Evolutionary conservation across 2,329 filamentous ascomycete species (phyloP).

Genomic region (Fusarium acutatum): DNA sequence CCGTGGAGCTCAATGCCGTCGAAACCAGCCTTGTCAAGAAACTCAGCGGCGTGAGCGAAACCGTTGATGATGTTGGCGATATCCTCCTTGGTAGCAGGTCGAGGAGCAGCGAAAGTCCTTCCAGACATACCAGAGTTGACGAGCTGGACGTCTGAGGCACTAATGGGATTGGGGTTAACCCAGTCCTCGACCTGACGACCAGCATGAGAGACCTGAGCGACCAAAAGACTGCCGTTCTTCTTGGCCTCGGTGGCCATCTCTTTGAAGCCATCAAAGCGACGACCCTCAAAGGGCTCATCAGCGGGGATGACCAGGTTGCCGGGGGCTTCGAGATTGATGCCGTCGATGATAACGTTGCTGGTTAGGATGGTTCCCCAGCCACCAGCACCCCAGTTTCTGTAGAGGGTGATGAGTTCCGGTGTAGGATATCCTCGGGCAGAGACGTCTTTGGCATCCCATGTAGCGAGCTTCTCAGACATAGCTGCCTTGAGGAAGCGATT

Average conservation of each 20-base stretch:
- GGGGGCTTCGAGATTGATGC: conserved; percentile 14
- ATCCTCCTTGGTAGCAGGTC: conserved; percentile 23
- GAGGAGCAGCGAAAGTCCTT: conserved; percentile 44
- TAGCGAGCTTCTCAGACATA: conserved; percentile 25
- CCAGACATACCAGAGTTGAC: conserved; percentile 64
- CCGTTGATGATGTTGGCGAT: conserved; percentile 20
- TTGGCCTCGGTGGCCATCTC: conserved; percentile 15
- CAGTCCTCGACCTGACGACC: conserved; percentile 29
- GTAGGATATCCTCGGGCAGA: conserved; percentile 27
- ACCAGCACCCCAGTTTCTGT: conserved; percentile 24
- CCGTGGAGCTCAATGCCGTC: conserved; percentile 29
- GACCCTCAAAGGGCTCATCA: conserved; percentile 10
- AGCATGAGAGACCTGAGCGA: conserved; percentile 24
- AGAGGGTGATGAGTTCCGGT: conserved; percentile 19
- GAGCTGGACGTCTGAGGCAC: conserved; percentile 64
- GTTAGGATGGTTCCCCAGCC: conserved; percentile 24
- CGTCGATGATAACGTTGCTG: conserved; percentile 24
- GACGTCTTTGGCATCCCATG: conserved; percentile 20
- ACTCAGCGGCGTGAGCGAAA: conserved; percentile 52
- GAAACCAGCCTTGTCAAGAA: conserved; percentile 44
- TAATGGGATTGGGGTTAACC: conserved; percentile 38
- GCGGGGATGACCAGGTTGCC: conserved; percentile 15
- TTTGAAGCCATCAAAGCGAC: conserved; percentile 23
- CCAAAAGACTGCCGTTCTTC: conserved; percentile 12
- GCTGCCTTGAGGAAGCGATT: conserved; percentile 32